Evolutionary conservation across 257 asterid genomes (phyloP).

Genomic region (Lycium barbarum): DNA sequence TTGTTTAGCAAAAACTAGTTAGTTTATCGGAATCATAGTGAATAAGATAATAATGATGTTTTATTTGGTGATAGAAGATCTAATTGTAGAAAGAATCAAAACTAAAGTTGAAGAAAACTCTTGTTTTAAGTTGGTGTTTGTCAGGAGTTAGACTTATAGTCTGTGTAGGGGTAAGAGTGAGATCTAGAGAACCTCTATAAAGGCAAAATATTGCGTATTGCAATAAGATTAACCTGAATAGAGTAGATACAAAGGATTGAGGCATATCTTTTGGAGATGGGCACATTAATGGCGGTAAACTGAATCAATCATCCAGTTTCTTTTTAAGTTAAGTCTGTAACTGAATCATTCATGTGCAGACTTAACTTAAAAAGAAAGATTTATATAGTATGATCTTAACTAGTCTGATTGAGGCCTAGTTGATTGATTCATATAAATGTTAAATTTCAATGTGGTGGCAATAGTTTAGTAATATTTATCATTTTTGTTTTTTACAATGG

Average conservation of each 20-base stretch:
- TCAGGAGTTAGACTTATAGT: neutral
- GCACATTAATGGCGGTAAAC: neutral
- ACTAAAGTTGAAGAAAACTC: too few relatives aligned
- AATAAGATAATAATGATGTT: too few relatives aligned
- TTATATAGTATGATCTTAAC: neutral
- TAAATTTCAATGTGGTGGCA: neutral
- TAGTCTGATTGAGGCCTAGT: neutral
- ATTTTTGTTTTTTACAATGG: neutral
- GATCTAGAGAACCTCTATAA: neutral
- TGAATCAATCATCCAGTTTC: neutral
- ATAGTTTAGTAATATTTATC: neutral
- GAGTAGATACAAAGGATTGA: neutral
- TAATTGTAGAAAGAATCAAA: too few relatives aligned
- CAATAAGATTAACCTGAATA: neutral
- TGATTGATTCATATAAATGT: constrained; percentile 22
- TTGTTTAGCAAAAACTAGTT: too few relatives aligned
- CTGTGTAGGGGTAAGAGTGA: neutral
- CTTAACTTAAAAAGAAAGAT: neutral
- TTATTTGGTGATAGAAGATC: too few relatives aligned
- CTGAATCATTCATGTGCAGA: neutral
- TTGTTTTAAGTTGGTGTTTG: constrained; percentile 14
- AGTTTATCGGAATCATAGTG: too few relatives aligned
- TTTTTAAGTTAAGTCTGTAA: neutral
- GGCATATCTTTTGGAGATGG: constrained; percentile 11
- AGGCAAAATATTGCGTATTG: neutral